Evolutionary conservation across 768 basidiomycete genomes (phyloP).

Genomic region (Tylopilus rubrobrunneus): DNA sequence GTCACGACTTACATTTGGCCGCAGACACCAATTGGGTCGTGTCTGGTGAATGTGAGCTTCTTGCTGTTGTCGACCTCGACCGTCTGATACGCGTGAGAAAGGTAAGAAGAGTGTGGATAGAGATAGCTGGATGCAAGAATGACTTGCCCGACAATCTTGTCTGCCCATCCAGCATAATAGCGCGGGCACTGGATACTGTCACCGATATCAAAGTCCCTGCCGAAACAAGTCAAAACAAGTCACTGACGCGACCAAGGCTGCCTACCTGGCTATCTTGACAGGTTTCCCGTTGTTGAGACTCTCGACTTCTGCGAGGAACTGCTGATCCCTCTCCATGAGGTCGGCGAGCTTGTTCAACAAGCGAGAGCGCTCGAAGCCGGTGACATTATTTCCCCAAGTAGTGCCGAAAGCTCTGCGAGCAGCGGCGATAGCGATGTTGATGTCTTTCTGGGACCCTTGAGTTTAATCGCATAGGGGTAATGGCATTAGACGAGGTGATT

Average conservation of each 20-base stretch:
- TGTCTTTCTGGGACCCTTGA: slow-evolving; percentile 66
- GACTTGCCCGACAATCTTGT: slow-evolving; percentile 88
- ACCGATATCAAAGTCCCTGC: slow-evolving; percentile 75
- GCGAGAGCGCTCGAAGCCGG: slow-evolving; percentile 77
- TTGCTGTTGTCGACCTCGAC: slow-evolving; percentile 76
- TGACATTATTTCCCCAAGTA: slow-evolving; percentile 86
- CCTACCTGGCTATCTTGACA: slow-evolving; percentile 53
- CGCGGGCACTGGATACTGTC: slow-evolving; percentile 75
- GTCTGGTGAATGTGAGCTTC: slow-evolving; percentile 82
- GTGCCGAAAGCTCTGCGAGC: slow-evolving; percentile 81
- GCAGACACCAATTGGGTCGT: slow-evolving; percentile 92
- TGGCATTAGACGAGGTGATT: not conserved
- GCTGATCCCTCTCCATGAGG: slow-evolving; percentile 79
- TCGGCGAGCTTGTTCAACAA: slow-evolving; percentile 87
- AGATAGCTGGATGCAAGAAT: slow-evolving; percentile 4
- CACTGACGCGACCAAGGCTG: slow-evolving; percentile 31
- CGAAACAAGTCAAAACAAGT: slow-evolving; percentile 2
- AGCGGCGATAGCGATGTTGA: slow-evolving; percentile 79
- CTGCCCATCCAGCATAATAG: slow-evolving; percentile 96
- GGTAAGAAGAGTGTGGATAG: slow-evolving; percentile 1
- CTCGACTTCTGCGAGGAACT: slow-evolving; percentile 83
- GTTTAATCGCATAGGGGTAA: slow-evolving; percentile 1
- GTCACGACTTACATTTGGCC: slow-evolving; percentile 72
- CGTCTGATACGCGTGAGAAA: slow-evolving; percentile 38
- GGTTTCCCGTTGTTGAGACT: slow-evolving; percentile 90